Evolutionary conservation across 148 eudicot genomes (phyloP).

Genomic region (Rhododendron ovatum): DNA sequence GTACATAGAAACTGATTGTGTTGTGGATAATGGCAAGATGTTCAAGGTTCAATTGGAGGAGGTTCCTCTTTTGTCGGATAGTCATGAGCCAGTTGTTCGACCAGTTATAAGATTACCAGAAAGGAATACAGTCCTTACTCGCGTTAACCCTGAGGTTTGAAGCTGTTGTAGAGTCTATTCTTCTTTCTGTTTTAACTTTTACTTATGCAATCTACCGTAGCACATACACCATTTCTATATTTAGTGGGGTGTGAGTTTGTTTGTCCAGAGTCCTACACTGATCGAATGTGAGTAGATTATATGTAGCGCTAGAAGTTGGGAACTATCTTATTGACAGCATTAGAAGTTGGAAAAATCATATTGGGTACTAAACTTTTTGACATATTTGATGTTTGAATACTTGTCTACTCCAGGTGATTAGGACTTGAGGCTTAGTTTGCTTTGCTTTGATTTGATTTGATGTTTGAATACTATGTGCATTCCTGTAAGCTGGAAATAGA

Average conservation of each 20-base stretch:
- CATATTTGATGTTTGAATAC: not conserved
- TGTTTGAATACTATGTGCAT: not conserved
- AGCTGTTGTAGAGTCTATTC: not conserved
- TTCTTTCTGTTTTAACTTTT: not conserved
- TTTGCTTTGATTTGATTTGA: not conserved
- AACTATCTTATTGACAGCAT: not conserved
- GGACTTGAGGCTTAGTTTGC: not conserved
- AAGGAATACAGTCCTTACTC: conserved; percentile 72
- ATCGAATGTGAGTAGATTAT: not conserved
- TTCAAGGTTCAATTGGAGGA: conserved; percentile 68
- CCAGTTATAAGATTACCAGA: conserved; percentile 83
- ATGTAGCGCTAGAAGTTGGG: not conserved
- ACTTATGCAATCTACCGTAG: not conserved
- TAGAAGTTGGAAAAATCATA: not conserved
- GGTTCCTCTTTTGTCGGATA: conserved; percentile 44
- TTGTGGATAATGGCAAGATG: conserved; percentile 53
- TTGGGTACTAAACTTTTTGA: not conserved
- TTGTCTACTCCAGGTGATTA: not conserved
- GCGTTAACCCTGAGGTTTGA: conserved; percentile 94
- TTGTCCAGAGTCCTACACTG: not conserved
- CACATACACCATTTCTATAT: not conserved
- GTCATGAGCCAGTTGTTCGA: conserved; percentile 49
- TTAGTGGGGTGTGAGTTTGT: not conserved
- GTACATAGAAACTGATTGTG: conserved; percentile 61
- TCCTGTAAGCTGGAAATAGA: not conserved